phyloP scores from a whole-genome alignment of 805 yeast species.

The Yamadazyma insecticola region DNA sequence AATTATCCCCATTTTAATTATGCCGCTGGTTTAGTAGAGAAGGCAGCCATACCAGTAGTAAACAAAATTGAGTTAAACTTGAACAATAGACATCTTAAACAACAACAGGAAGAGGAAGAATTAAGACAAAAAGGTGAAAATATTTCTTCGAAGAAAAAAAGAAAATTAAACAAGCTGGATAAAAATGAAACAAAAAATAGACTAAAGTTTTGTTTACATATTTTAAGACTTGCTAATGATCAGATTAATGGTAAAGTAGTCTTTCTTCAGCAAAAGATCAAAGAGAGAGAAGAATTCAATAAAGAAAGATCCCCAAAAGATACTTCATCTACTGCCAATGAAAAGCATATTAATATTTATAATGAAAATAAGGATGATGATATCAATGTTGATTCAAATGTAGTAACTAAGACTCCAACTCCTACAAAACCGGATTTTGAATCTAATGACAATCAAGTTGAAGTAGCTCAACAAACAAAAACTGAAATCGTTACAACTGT shows the following conservation, averaged over 20 bases:
- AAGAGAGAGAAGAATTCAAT: slow-evolving; percentile 46
- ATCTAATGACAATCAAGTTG: neutral
- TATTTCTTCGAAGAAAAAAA: slow-evolving; percentile 10
- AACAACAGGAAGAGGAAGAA: slow-evolving; percentile 13
- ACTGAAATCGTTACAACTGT: slow-evolving; percentile 86
- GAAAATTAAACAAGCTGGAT: slow-evolving; percentile 10
- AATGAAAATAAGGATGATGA: slow-evolving; percentile 1
- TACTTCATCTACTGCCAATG: neutral
- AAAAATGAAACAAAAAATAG: slow-evolving; percentile 63
- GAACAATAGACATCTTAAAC: slow-evolving; percentile 31
- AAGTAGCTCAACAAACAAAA: slow-evolving; percentile 44
- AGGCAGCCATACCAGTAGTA: slow-evolving; percentile 52
- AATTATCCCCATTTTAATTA: slow-evolving; percentile 49
- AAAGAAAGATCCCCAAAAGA: slow-evolving; percentile 16
- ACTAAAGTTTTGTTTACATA: slow-evolving; percentile 71
- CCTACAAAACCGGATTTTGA: slow-evolving; percentile 2
- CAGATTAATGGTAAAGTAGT: slow-evolving; percentile 66
- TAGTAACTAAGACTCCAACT: slow-evolving; percentile 8
- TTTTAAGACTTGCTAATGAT: slow-evolving; percentile 75
- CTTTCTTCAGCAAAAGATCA: slow-evolving; percentile 50
- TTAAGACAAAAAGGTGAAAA: slow-evolving; percentile 2
- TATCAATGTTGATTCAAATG: slow-evolving; percentile 2
- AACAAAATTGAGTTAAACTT: slow-evolving; percentile 43
- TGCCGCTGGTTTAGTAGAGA: slow-evolving; percentile 58
- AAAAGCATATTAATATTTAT: too few relatives aligned